Percentiles rank a stretch among this genome's conserved stretches.
These are phyloP conservation scores for Periconia macrospinosa DNA, from an alignment of 2,329 filamentous ascomycete genomes.

Conservation along the genomic window DNA sequence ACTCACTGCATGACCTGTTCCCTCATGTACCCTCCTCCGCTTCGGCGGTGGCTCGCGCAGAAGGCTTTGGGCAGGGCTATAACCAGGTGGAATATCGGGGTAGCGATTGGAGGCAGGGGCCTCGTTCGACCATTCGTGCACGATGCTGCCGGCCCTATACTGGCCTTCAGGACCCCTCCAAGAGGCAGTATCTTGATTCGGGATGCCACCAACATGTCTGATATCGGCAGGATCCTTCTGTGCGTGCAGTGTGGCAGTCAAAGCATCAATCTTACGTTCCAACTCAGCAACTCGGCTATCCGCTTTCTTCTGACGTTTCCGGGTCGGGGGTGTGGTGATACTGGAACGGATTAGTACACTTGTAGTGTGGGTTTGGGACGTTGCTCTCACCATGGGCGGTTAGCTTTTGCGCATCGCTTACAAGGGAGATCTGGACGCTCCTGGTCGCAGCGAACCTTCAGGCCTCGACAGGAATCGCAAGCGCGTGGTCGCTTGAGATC, in stretches of 20 bases:
- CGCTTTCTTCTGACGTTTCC: constrained; percentile 89
- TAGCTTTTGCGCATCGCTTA: constrained; percentile 75
- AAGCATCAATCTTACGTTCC: constrained; percentile 87
- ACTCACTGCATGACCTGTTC: constrained; percentile 32
- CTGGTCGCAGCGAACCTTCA: constrained; percentile 77
- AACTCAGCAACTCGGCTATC: constrained; percentile 87
- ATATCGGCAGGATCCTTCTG: constrained; percentile 35
- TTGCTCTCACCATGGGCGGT: constrained; percentile 66
- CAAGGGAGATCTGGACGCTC: constrained; percentile 64
- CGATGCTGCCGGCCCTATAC: constrained; percentile 28
- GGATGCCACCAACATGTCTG: constrained; percentile 25
- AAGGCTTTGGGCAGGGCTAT: constrained; percentile 32
- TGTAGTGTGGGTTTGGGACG: too few relatives aligned
- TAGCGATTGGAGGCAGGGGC: constrained; percentile 14
- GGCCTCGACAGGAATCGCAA: constrained; percentile 51
- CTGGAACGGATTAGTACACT: constrained; percentile 6
- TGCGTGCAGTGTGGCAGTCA: constrained; percentile 78
- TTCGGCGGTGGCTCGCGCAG: constrained; percentile 35
- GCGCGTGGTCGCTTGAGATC: constrained; percentile 52
- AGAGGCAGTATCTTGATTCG: constrained; percentile 12
- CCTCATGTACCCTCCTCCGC: constrained; percentile 32
- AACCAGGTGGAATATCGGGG: constrained; percentile 33
- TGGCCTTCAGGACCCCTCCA: constrained; percentile 23
- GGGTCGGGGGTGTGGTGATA: constrained; percentile 64
- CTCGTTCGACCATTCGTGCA: constrained; percentile 33